phyloP scores from a whole-genome alignment of 768 basidiomycete genomes.

The Hericium coralloides region DNA sequence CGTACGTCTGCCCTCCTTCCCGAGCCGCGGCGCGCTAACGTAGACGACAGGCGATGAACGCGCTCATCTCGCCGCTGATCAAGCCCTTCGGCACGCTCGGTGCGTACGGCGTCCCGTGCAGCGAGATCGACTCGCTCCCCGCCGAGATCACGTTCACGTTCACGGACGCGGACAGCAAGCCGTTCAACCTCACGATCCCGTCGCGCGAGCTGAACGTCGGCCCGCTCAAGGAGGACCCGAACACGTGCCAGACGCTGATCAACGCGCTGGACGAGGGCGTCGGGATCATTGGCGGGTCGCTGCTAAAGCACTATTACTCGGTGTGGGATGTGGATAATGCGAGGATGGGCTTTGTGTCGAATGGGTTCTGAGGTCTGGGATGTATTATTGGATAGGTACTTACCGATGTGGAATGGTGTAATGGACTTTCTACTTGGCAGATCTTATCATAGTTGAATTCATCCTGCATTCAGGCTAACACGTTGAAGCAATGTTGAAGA shows the following conservation, averaged over 20 bases:
- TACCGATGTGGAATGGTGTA: too few relatives aligned
- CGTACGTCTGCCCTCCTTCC: constrained; percentile 20
- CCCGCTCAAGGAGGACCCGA: constrained; percentile 41
- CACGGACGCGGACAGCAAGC: constrained; percentile 37
- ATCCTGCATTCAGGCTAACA: too few relatives aligned
- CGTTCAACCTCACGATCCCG: constrained; percentile 50
- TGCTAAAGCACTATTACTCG: constrained; percentile 53
- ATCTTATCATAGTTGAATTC: too few relatives aligned
- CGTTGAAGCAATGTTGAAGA: too few relatives aligned
- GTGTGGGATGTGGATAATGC: constrained; percentile 46
- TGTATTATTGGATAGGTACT: background rate
- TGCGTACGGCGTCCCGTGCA: constrained; percentile 47
- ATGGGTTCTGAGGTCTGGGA: constrained; percentile 14
- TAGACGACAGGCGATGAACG: constrained; percentile 38
- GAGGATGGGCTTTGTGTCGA: constrained; percentile 45
- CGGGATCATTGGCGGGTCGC: constrained; percentile 41
- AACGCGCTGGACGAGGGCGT: constrained; percentile 43
- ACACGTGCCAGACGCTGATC: constrained; percentile 47
- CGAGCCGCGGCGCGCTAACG: background rate
- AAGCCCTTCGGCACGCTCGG: constrained; percentile 40
- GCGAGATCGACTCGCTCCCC: constrained; percentile 34
- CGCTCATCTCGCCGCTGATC: constrained; percentile 50
- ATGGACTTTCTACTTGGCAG: too few relatives aligned
- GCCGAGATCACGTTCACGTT: constrained; percentile 46
- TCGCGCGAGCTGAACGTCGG: constrained; percentile 49